Evolutionary conservation across 2,329 filamentous ascomycete species (phyloP), one percentile per base, ranked within the genome.

Genomic region (Venturia pyrina): DNA sequence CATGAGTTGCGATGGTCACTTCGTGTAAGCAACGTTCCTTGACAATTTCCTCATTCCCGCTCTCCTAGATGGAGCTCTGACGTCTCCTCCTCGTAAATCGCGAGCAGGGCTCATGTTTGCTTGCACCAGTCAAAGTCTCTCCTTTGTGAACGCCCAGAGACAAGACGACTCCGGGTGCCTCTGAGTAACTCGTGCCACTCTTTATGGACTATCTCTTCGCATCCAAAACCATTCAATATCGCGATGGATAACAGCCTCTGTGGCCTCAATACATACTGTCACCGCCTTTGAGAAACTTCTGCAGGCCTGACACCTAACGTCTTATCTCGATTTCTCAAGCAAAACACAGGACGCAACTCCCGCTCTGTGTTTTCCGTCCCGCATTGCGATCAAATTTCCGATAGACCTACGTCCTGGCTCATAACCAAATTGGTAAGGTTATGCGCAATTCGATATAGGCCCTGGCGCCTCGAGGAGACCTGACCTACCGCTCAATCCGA

Each of bases 401-500:
- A 37, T 37, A n/a, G n/a, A n/a, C n/a, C n/a, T n/a, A 59, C 53
- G 15, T 59, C 53, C 53, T 59, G 15, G 53, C 53, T 59, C 53
- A 59, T 59, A 15, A 37, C 15, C 53, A 37, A 59, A 37, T 10
- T 37, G 53, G 32, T 32, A 37, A 59, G 11, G 17, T 56, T 32
- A 34, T 34, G 50, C 24, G 50, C 50, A 34, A 17, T 34, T 56
- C 24, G n/a, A 24, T 8, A 37, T 40, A 3, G 32, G 32, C 19
- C 53, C 7, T 19, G 11, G 53, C 53, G 53, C 15, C 32, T 11
- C 4, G 8, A 11, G 15, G 15, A 37, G 32, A n/a, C 24, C 28
- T n/a, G 1, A 28, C 32, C 32, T 37, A 3, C 13, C 32, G 5
- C 7, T 37, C 19, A 53, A 19, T 37, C 3, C 5, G 19, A 59